Conservation (phyloP, 257 asterid species). For the Salvia miltiorrhiza region DNA sequence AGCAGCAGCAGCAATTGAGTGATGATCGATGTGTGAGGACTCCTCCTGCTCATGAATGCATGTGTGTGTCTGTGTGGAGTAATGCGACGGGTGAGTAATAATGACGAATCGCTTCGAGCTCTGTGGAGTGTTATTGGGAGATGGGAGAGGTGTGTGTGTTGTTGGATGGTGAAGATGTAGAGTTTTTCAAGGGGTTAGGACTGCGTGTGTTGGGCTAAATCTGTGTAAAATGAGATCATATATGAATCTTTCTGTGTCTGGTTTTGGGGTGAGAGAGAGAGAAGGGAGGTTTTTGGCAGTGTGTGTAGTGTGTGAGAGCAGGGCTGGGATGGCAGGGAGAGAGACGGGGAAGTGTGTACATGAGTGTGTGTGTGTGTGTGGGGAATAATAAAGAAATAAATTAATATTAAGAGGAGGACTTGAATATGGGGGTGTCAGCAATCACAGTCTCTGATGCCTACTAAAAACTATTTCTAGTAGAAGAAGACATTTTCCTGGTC, state of each 20-base stretch:
- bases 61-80: conserved; percentile 25
- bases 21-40: conserved; percentile 29
- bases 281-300: conserved; percentile 11
- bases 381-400: not conserved
- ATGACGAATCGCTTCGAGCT: conserved; percentile 27
- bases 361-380: conserved; percentile 1
- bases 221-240: conserved; percentile 56
- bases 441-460: conserved; percentile 14
- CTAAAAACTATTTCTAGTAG: conserved; percentile 5
- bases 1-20: conserved; percentile 15
- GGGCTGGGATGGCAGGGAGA: conserved; percentile 3
- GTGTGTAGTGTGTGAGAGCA: conserved; percentile 23
- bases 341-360: not conserved
- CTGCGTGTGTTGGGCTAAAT: conserved; percentile 39
- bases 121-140: conserved; percentile 20
- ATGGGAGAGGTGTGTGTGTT: conserved; percentile 16
- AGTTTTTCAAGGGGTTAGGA: conserved; percentile 27
- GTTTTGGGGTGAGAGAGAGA: conserved; percentile 16
- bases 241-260: conserved; percentile 12
- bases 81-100: conserved; percentile 25
- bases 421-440: conserved; percentile 15
- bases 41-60: conserved; percentile 58
- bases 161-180: conserved; percentile 22
- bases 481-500: conserved; percentile 20
- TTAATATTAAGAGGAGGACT: conserved; percentile 2